phyloP scores from a whole-genome alignment of 169 alveolate species.

The Perkinsus chesapeaki region DNA sequence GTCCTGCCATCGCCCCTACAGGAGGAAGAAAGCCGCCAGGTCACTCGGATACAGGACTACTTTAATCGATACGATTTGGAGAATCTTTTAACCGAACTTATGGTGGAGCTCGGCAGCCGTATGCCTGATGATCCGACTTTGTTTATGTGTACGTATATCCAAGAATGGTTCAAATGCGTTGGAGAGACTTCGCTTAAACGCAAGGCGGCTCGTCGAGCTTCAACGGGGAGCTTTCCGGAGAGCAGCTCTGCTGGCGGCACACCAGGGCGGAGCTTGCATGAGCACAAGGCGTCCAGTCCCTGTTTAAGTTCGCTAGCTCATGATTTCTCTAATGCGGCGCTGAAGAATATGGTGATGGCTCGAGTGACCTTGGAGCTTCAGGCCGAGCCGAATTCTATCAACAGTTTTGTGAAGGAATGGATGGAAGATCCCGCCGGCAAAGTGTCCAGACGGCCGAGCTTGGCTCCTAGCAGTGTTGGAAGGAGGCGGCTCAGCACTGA shows the following conservation, averaged over 20 bases:
- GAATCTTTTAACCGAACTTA: background rate
- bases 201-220: background rate
- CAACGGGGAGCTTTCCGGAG: background rate
- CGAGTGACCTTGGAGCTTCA: background rate
- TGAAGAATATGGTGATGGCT: background rate
- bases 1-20: background rate
- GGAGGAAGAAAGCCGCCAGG: background rate
- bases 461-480: background rate
- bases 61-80: background rate
- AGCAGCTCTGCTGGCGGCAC: background rate
- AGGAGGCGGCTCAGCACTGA: background rate
- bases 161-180: background rate
- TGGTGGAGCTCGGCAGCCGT: background rate
- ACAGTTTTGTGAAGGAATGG: background rate
- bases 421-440: background rate
- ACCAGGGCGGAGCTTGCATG: background rate
- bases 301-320: background rate
- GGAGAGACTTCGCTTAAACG: background rate
- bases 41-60: background rate
- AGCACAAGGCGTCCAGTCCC: background rate
- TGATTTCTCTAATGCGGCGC: background rate
- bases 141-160: background rate
- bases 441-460: background rate
- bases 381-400: background rate
- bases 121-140: background rate